phyloP scores from a whole-genome alignment of 768 basidiomycete genomes.

The Pleurotus citrinopileatus region DNA sequence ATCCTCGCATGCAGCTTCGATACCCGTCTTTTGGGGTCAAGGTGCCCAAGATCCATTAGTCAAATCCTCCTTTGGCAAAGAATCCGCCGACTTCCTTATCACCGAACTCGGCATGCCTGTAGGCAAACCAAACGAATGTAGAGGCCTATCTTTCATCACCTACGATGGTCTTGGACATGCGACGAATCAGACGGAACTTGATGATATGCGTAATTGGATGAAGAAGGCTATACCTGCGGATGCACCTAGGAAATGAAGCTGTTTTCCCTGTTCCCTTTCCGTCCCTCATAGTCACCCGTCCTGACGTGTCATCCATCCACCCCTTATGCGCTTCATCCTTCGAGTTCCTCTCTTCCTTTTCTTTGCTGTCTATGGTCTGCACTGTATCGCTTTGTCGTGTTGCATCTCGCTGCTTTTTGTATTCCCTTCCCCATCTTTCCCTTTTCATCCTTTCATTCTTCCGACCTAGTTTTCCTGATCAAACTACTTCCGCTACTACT shows the following conservation, averaged over 20 bases:
- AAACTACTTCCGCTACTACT: too few relatives aligned
- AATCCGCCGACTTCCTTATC: constrained; percentile 57
- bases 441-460: not conserved
- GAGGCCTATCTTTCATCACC: constrained; percentile 64
- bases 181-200: constrained; percentile 60
- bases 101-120: constrained; percentile 48
- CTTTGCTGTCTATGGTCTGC: constrained; percentile 7
- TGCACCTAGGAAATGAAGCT: constrained; percentile 1
- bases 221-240: constrained; percentile 47
- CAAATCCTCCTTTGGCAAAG: constrained; percentile 46
- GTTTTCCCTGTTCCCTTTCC: constrained; percentile 1
- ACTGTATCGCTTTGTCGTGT: constrained; percentile 4
- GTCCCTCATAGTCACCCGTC: constrained; percentile 8
- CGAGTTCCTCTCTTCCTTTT: not conserved
- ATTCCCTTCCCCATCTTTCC: not conserved
- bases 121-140: constrained; percentile 31
- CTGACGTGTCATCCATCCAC: too few relatives aligned
- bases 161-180: constrained; percentile 72
- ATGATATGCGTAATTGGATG: constrained; percentile 71
- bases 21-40: constrained; percentile 87
- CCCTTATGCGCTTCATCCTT: too few relatives aligned
- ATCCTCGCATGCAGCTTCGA: constrained; percentile 51
- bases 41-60: constrained; percentile 78
- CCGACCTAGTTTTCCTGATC: too few relatives aligned
- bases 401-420: not conserved